Evolutionary conservation across 78 protist species (phyloP), one percentile per base, ranked within the genome.

Genomic region (Dictyostelium capitatum): DNA sequence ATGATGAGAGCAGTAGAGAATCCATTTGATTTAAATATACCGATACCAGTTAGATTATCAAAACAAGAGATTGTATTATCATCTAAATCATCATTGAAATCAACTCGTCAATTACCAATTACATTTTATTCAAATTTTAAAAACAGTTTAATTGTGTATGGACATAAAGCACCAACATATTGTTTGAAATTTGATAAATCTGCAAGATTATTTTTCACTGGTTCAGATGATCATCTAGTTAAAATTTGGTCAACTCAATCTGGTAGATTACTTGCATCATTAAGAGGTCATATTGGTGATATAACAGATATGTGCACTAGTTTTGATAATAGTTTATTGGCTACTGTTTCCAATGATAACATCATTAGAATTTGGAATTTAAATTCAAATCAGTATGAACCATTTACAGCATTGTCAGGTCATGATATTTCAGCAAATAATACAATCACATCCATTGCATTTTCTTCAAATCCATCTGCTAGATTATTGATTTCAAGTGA

Each of bases 111-210:
- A 43, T 37, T 74, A 17, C 92, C 54, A 41, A 70, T 73, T 12
- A 11, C 19, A 41, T 23, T 25, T 5, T 83, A 69, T 37, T 20
- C 32, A 59, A 25, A 64, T 54, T 80, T 59, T 87, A 62, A 62
- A 54, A 56, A 43, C 19, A 83, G 59, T 12, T n/a, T 69, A 14
- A 72, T 47, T 5, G 93, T 87, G 6, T 54, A 43, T 19, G 93
- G 85, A n/a, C 93, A 87, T 50, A 77, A 62, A 47, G 75, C 93
- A 37, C 78, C 93, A 59, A 77, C 79, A n/a, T 87, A 87, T 77
- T 87, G 93, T 64, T 87, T 87, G 37, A 7, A 20, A 9, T 87
- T 59, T 62, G 93, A 87, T 51, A 87, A 87, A 43, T 75, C 80
- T 32, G 93, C 84, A 25, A 48, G 48, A 30, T 47, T 62, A 17